These are phyloP conservation scores for Leonotis leonurus DNA, from an alignment of 257 asterid genomes.

Conservation along the genomic window DNA sequence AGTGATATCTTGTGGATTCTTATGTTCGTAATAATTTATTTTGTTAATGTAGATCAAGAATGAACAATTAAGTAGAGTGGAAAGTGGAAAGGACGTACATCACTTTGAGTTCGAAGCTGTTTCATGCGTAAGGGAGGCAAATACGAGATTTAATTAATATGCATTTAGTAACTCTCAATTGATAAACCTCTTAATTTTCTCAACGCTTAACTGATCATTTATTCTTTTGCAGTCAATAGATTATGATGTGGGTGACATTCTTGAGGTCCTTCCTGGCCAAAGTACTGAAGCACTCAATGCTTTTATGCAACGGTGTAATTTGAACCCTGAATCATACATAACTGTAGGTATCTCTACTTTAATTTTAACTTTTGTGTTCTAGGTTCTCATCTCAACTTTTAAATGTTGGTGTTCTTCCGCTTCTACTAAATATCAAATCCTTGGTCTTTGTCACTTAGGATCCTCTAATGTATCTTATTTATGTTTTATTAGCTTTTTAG, in stretches of 20 bases:
- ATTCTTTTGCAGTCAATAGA: slow-evolving; percentile 45
- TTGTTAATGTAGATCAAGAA: slow-evolving; percentile 45
- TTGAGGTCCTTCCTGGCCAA: slow-evolving; percentile 90
- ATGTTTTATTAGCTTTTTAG: not conserved
- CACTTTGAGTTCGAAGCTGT: slow-evolving; percentile 88
- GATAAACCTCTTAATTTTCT: not conserved
- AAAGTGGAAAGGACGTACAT: slow-evolving; percentile 67
- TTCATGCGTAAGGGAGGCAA: slow-evolving; percentile 70
- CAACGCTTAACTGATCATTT: not conserved
- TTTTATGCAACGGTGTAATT: slow-evolving; percentile 66
- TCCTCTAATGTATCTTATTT: not conserved
- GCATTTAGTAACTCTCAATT: not conserved
- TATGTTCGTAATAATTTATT: slow-evolving; percentile 1
- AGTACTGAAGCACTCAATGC: slow-evolving; percentile 69
- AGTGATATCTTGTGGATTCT: slow-evolving; percentile 3
- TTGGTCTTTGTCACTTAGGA: not conserved
- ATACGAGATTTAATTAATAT: slow-evolving; percentile 2
- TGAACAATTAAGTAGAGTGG: slow-evolving; percentile 42
- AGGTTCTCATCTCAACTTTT: too few relatives aligned
- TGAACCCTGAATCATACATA: slow-evolving; percentile 76
- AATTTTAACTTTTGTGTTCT: not conserved
- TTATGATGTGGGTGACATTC: slow-evolving; percentile 88
- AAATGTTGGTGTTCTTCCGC: too few relatives aligned
- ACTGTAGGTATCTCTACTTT: slow-evolving; percentile 50
- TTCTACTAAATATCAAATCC: not conserved